These are phyloP conservation scores for Coemansia sp. DNA, from an alignment of 192 early-diverging fungal genomes.

Conservation along the genomic window DNA sequence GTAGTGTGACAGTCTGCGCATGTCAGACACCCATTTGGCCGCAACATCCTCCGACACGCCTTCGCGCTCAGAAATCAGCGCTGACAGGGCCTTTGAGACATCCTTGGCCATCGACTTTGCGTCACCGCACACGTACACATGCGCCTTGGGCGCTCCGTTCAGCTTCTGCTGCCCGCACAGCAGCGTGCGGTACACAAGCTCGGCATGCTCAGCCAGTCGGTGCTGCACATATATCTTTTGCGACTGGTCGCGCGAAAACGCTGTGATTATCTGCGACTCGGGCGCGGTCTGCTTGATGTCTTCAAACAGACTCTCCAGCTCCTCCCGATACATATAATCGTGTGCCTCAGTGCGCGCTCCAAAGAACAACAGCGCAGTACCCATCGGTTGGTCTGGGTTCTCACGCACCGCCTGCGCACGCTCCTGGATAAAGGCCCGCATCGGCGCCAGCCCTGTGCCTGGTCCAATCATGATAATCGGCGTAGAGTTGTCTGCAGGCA, in stretches of 20 bases:
- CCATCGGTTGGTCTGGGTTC: conserved; percentile 58
- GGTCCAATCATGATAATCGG: conserved; percentile 98
- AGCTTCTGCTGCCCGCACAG: conserved; percentile 62
- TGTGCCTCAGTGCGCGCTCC: conserved; percentile 83
- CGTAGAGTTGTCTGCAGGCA: conserved; percentile 74
- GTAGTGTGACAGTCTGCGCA: conserved; percentile 78
- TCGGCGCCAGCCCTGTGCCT: conserved; percentile 98
- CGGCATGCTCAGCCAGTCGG: conserved; percentile 69
- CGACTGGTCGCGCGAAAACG: conserved; percentile 82
- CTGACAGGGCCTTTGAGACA: conserved; percentile 66
- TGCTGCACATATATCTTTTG: conserved; percentile 98
- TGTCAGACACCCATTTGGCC: conserved; percentile 77
- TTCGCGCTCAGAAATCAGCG: conserved; percentile 62
- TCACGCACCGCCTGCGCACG: conserved; percentile 64
- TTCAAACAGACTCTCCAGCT: conserved; percentile 69
- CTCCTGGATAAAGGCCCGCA: conserved; percentile 94
- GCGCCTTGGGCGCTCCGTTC: conserved; percentile 55
- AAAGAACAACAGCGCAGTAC: conserved; percentile 88
- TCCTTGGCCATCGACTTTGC: conserved; percentile 96
- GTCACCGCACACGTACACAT: conserved; percentile 93
- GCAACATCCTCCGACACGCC: conserved; percentile 71
- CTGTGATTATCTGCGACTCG: conserved; percentile 77
- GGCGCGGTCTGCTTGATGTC: conserved; percentile 44
- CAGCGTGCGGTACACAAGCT: conserved; percentile 75
- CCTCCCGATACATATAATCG: conserved; percentile 89